Evolutionary conservation across 306 rosid genomes (phyloP).

Genomic region (Astragalus glycyphyllos): DNA sequence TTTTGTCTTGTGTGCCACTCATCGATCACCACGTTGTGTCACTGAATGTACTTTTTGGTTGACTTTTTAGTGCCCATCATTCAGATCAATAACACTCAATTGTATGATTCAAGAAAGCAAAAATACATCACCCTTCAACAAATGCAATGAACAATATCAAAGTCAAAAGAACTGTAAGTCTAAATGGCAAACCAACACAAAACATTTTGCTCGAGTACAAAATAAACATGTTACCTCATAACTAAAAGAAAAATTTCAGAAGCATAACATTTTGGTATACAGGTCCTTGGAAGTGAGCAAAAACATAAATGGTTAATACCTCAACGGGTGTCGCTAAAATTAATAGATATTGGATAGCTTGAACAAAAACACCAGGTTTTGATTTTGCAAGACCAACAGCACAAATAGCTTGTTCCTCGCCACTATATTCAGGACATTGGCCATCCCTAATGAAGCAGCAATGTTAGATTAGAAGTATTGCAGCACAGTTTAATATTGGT

Average conservation of each 20-base stretch:
- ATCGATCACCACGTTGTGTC: too few species aligned
- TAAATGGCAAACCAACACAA: too few species aligned
- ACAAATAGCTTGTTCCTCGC: constrained; percentile 98
- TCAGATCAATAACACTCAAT: too few species aligned
- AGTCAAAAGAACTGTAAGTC: too few species aligned
- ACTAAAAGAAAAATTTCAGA: constrained; percentile 8
- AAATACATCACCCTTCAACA: too few species aligned
- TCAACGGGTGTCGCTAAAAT: constrained; percentile 89
- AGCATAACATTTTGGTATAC: constrained; percentile 22
- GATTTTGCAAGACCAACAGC: constrained; percentile 93
- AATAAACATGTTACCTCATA: constrained; percentile 23
- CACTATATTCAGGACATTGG: constrained; percentile 90
- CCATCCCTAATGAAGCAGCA: constrained; percentile 81
- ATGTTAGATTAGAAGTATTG: constrained; percentile 34
- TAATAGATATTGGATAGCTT: constrained; percentile 91
- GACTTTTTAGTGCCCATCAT: too few species aligned
- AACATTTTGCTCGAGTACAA: too few species aligned
- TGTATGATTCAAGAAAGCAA: too few species aligned
- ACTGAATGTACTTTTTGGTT: too few species aligned
- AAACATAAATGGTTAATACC: constrained; percentile 57
- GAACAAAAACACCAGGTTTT: constrained; percentile 88
- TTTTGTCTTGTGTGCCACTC: too few species aligned
- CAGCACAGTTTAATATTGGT: constrained; percentile 29
- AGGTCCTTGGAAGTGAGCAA: constrained; percentile 26
- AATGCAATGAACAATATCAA: too few species aligned